Conservation (phyloP, 108 stramenopile species). For the Cylindrotheca closterium region DNA sequence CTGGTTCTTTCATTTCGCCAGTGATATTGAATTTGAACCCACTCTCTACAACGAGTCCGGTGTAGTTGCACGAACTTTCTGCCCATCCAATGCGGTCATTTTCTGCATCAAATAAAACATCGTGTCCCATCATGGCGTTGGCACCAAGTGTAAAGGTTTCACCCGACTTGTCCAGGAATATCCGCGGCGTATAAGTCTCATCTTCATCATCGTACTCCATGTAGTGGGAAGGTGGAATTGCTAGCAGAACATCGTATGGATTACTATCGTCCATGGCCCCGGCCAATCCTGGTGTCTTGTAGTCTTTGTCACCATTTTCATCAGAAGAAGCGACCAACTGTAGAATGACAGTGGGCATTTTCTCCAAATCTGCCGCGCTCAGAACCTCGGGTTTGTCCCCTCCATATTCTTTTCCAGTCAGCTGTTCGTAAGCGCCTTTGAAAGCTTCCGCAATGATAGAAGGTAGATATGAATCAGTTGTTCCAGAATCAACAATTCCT, state of each 20-base stretch:
- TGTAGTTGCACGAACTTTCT: conserved; percentile 83
- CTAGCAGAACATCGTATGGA: conserved; percentile 71
- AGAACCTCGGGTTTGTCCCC: conserved; percentile 55
- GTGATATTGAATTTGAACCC: conserved; percentile 30
- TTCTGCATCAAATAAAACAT: conserved; percentile 85
- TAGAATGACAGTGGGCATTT: conserved; percentile 82
- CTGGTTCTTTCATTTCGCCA: too few relatives aligned
- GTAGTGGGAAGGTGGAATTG: conserved; percentile 82
- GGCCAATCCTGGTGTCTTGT: conserved; percentile 45
- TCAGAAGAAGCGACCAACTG: conserved; percentile 58
- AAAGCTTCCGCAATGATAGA: conserved; percentile 19
- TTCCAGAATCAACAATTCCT: conserved; percentile 86
- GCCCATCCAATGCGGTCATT: conserved; percentile 86
- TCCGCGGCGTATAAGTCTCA: conserved; percentile 50
- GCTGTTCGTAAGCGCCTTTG: conserved; percentile 11
- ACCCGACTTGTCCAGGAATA: conserved; percentile 58
- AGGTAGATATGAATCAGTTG: conserved; percentile 83
- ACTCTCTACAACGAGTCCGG: conserved; percentile 7
- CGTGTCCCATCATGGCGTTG: conserved; percentile 91
- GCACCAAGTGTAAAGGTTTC: conserved; percentile 65
- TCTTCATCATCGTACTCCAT: conserved; percentile 61
- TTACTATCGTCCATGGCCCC: conserved; percentile 48
- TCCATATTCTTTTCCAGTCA: conserved; percentile 27
- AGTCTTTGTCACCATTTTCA: conserved; percentile 27
- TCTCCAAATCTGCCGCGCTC: conserved; percentile 51